Percentiles rank a stretch among this genome's conserved stretches.
Conservation (phyloP, 2,329 filamentous ascomycete species). For the Alternaria triticina region DNA sequence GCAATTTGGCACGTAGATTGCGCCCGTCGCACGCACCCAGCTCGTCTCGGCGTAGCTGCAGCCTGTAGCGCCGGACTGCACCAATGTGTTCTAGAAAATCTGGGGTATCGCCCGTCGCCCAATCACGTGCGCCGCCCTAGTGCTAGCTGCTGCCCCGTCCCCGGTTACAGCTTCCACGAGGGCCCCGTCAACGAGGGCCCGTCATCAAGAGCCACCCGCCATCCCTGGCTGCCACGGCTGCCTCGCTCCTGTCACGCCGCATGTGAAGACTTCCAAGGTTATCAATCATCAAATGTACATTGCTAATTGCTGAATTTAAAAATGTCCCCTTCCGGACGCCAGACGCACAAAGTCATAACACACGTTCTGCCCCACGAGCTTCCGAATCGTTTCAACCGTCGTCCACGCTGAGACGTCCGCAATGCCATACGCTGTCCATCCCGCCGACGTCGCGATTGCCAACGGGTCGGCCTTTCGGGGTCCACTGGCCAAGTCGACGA, state of each 20-base stretch:
- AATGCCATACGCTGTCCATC: slow-evolving; percentile 80
- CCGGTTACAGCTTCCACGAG: slow-evolving; percentile 21
- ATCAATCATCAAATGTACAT: background rate
- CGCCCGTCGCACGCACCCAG: slow-evolving; percentile 25
- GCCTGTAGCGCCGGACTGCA: slow-evolving; percentile 27
- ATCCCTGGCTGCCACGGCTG: slow-evolving; percentile 15
- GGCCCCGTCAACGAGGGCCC: background rate
- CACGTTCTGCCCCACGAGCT: slow-evolving; percentile 85
- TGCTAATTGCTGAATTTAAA: slow-evolving; percentile 38
- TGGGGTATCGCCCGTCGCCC: slow-evolving; percentile 41
- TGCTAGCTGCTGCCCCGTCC: background rate
- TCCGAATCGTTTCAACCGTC: slow-evolving; percentile 78
- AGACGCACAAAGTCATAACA: slow-evolving; percentile 86
- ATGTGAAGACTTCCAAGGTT: background rate
- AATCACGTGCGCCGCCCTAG: slow-evolving; percentile 18
- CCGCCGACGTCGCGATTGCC: slow-evolving; percentile 72
- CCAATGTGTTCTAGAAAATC: slow-evolving; percentile 35
- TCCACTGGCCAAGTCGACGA: slow-evolving; percentile 77
- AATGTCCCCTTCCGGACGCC: slow-evolving; percentile 66
- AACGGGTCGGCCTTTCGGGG: slow-evolving; percentile 71
- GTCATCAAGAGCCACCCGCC: slow-evolving; percentile 19
- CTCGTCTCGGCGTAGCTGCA: slow-evolving; percentile 16
- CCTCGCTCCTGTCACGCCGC: slow-evolving; percentile 4
- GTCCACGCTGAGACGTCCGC: slow-evolving; percentile 84
- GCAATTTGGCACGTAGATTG: slow-evolving; percentile 35